Evolutionary conservation across 768 basidiomycete genomes (phyloP).

Genomic region (Tylopilus cervinicoccineus): DNA sequence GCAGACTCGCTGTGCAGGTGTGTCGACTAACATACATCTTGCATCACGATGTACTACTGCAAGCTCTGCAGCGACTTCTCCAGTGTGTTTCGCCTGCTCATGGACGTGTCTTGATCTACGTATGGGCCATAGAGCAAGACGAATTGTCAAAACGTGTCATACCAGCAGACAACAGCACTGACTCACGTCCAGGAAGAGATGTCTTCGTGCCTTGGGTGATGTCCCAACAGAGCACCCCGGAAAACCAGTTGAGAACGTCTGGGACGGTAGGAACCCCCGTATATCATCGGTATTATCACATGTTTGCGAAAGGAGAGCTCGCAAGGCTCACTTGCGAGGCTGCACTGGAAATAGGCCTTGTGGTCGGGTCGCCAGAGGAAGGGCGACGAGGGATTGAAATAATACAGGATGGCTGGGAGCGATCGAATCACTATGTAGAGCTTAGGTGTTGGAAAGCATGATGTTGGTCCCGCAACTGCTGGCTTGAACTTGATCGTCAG

Average conservation of each 20-base stretch:
- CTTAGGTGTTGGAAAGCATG: constrained; percentile 54
- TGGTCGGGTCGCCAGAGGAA: constrained; percentile 38
- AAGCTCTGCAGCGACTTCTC: constrained; percentile 49
- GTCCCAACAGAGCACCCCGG: constrained; percentile 31
- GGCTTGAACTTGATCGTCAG: constrained; percentile 3
- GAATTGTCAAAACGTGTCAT: constrained; percentile 74
- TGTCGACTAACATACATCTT: constrained; percentile 5
- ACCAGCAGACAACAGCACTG: constrained; percentile 20
- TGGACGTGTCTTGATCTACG: constrained; percentile 86
- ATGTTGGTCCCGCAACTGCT: constrained; percentile 12
- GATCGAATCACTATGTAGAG: constrained; percentile 87
- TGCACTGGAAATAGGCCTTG: constrained; percentile 51
- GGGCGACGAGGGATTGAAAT: constrained; percentile 54
- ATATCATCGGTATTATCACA: constrained; percentile 93
- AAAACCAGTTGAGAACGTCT: not conserved
- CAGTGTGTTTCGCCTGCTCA: constrained; percentile 60
- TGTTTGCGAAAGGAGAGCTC: constrained; percentile 86
- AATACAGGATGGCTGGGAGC: constrained; percentile 76
- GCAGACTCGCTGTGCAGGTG: constrained; percentile 73
- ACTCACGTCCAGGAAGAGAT: constrained; percentile 52
- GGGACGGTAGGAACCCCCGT: constrained; percentile 32
- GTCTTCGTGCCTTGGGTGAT: constrained; percentile 91
- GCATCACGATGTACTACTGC: not conserved
- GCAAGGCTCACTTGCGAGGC: constrained; percentile 56
- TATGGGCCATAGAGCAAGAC: constrained; percentile 97